Percentiles rank a stretch among this genome's conserved stretches.
Conservation (phyloP, 2,329 filamentous ascomycete species). For the Aureobasidium uvarum region DNA sequence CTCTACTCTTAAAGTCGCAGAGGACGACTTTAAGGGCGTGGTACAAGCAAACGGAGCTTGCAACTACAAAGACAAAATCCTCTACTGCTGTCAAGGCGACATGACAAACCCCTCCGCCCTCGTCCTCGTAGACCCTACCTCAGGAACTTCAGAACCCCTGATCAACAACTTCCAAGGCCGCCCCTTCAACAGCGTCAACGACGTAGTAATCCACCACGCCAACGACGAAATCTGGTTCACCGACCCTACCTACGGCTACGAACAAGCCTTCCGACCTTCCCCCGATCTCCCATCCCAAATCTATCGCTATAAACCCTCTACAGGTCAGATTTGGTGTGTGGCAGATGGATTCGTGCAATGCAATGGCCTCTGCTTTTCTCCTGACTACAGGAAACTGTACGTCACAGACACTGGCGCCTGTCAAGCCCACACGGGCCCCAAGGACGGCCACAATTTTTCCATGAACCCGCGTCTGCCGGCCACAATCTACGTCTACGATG, state of each 20-base stretch:
- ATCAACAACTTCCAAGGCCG: conserved; percentile 61
- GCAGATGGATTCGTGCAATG: conserved; percentile 58
- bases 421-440: conserved; percentile 34
- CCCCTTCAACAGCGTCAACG: conserved; percentile 60
- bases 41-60: conserved; percentile 31
- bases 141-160: conserved; percentile 35
- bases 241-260: conserved; percentile 59
- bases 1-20: conserved; percentile 28
- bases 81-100: conserved; percentile 31
- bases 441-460: conserved; percentile 30
- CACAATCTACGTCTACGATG: conserved; percentile 42
- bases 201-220: conserved; percentile 52
- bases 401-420: conserved; percentile 58
- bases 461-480: conserved; percentile 40
- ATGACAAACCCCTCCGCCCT: conserved; percentile 28
- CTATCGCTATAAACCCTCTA: conserved; percentile 55
- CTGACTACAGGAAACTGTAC: conserved; percentile 54
- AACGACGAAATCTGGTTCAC: conserved; percentile 65
- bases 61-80: conserved; percentile 30
- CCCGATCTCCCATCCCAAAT: conserved; percentile 59
- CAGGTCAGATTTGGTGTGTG: conserved; percentile 54
- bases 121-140: conserved; percentile 28
- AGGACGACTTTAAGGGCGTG: conserved; percentile 22
- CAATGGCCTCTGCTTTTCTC: conserved; percentile 60
- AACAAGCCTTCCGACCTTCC: conserved; percentile 57